phyloP scores from a whole-genome alignment of 306 rosid genomes.

The Inga laurina region DNA sequence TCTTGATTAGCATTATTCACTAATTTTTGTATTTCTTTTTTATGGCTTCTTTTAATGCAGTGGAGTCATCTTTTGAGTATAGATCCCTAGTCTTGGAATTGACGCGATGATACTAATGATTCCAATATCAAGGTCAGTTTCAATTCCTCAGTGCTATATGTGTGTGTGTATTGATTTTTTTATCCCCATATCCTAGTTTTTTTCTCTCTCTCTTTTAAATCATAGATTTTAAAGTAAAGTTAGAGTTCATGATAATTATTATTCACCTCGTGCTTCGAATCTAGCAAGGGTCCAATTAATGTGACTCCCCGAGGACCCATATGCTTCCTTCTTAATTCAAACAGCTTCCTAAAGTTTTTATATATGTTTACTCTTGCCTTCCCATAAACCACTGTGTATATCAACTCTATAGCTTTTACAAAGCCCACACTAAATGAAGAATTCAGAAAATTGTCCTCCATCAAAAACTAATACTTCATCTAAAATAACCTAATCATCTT shows the following conservation, averaged over 20 bases:
- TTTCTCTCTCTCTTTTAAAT: neutral
- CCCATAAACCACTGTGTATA: neutral
- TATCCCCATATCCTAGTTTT: conserved; percentile 20
- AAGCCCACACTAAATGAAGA: neutral
- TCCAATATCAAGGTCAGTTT: conserved; percentile 30
- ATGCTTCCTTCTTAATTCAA: conserved; percentile 29
- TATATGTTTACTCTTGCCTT: conserved; percentile 26
- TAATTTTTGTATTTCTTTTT: conserved; percentile 11
- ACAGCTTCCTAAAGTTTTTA: conserved; percentile 38
- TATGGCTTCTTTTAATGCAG: conserved; percentile 45
- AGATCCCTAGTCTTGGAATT: conserved; percentile 47
- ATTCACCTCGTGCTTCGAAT: conserved; percentile 31
- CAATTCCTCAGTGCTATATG: neutral
- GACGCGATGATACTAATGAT: conserved; percentile 37
- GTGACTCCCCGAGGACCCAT: conserved; percentile 49
- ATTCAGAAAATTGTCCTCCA: neutral
- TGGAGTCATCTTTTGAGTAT: conserved; percentile 5
- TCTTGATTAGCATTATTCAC: conserved; percentile 1
- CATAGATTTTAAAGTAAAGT: conserved; percentile 36
- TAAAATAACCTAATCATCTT: too few relatives aligned
- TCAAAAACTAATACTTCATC: neutral
- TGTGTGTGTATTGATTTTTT: neutral
- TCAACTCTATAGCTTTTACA: neutral
- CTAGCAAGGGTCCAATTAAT: conserved; percentile 44
- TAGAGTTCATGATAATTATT: conserved; percentile 38